Evolutionary conservation across 2,329 filamentous ascomycete genomes (phyloP).

Genomic region (Lasiodiplodia theobromae): DNA sequence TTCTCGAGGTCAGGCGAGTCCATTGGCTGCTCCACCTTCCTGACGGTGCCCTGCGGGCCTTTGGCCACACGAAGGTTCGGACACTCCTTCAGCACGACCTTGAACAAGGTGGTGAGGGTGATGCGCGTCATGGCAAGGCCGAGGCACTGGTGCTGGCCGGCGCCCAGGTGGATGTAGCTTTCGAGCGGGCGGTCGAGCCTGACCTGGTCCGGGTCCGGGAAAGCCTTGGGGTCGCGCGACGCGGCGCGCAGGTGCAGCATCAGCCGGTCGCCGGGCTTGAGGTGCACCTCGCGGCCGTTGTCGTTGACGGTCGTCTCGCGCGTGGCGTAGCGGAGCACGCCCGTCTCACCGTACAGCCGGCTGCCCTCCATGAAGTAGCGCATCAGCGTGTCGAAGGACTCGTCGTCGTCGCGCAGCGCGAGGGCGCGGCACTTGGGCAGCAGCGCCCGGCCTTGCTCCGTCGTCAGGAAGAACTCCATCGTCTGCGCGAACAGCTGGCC

Average conservation of each 20-base stretch:
- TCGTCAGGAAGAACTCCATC: conserved; percentile 63
- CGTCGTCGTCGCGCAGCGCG: conserved; percentile 52
- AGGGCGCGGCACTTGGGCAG: conserved; percentile 57
- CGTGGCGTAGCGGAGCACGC: conserved; percentile 48
- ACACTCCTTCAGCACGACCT: conserved; percentile 49
- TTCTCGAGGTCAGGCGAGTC: conserved; percentile 34
- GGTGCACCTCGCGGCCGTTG: conserved; percentile 37
- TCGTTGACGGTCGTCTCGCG: conserved; percentile 45
- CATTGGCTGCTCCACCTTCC: conserved; percentile 50
- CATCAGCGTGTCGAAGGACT: conserved; percentile 56
- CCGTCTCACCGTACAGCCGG: conserved; percentile 54
- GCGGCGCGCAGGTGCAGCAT: conserved; percentile 54
- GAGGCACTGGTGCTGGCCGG: conserved; percentile 53
- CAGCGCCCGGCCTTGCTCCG: conserved; percentile 54
- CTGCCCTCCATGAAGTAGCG: conserved; percentile 58
- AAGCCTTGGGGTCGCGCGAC: conserved; percentile 49
- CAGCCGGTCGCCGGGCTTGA: conserved; percentile 49
- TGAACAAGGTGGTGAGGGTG: conserved; percentile 55
- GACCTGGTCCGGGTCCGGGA: conserved; percentile 51
- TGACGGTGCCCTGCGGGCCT: conserved; percentile 50
- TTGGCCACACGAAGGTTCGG: conserved; percentile 48
- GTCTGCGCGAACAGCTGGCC: conserved; percentile 65
- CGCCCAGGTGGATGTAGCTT: conserved; percentile 53
- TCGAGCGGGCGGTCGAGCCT: conserved; percentile 49
- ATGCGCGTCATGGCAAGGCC: conserved; percentile 53